Conservation (phyloP, 768 basidiomycete species). For the Lactarius sanguifluus region DNA sequence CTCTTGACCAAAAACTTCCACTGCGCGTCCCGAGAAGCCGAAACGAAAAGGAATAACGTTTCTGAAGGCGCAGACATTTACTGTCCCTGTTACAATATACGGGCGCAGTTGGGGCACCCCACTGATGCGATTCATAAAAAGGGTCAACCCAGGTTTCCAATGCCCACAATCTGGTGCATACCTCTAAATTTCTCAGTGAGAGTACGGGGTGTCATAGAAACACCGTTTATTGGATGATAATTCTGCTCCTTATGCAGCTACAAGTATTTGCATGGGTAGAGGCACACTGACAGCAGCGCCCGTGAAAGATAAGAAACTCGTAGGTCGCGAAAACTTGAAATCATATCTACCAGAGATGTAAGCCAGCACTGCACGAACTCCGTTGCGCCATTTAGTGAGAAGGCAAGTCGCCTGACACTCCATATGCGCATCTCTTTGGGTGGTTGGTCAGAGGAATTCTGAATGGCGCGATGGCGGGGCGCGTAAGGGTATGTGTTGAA, state of each 20-base stretch:
- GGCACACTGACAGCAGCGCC: neutral
- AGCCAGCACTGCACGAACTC: neutral
- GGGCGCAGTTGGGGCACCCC: neutral
- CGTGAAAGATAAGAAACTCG: neutral
- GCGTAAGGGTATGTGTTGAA: too few species aligned
- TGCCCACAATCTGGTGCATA: neutral
- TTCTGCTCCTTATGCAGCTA: neutral
- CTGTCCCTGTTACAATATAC: neutral
- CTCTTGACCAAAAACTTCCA: neutral
- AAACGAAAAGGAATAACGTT: neutral
- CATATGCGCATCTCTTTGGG: neutral
- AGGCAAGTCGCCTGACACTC: neutral
- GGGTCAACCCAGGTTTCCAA: neutral
- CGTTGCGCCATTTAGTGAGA: neutral
- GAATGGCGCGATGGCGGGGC: too few species aligned
- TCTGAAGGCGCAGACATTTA: neutral
- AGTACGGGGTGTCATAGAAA: neutral
- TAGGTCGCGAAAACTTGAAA: too few species aligned
- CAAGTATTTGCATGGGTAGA: neutral
- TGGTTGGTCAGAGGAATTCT: neutral
- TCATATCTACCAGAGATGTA: neutral
- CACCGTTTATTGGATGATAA: neutral
- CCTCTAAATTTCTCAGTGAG: neutral
- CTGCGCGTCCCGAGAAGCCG: neutral
- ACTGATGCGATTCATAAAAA: neutral